Evolutionary conservation across 352 stramenopile genomes (phyloP).

Genomic region (Phytophthora megakarya): DNA sequence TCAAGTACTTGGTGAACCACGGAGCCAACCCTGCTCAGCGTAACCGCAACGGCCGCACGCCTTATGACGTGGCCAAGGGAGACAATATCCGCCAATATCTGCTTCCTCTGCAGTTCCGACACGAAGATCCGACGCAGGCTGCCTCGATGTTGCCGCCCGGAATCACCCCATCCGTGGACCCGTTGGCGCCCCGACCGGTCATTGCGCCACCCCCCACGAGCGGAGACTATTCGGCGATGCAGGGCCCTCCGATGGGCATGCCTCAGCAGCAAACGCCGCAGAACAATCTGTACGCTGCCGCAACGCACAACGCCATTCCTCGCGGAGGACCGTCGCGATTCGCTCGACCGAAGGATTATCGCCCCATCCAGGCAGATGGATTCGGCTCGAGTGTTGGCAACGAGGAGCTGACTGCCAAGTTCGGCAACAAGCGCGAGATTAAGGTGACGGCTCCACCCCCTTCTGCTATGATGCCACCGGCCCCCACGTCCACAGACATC

Average conservation of each 20-base stretch:
- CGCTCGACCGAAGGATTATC: slow-evolving; percentile 74
- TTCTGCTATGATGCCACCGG: slow-evolving; percentile 27
- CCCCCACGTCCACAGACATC: slow-evolving; percentile 9
- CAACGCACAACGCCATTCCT: slow-evolving; percentile 84
- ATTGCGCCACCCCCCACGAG: slow-evolving; percentile 70
- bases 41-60: slow-evolving; percentile 78
- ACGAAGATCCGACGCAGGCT: slow-evolving; percentile 76
- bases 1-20: slow-evolving; percentile 73
- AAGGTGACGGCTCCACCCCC: slow-evolving; percentile 82
- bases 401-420: slow-evolving; percentile 87
- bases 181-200: slow-evolving; percentile 59
- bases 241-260: slow-evolving; percentile 32
- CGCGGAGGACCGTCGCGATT: slow-evolving; percentile 51
- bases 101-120: slow-evolving; percentile 86
- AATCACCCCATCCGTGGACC: slow-evolving; percentile 77
- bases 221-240: slow-evolving; percentile 52
- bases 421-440: slow-evolving; percentile 84
- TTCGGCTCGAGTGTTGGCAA: slow-evolving; percentile 91
- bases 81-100: slow-evolving; percentile 87
- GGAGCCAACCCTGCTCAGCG: slow-evolving; percentile 79
- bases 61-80: slow-evolving; percentile 86
- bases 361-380: slow-evolving; percentile 86
- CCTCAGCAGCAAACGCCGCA: slow-evolving; percentile 42
- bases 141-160: slow-evolving; percentile 67
- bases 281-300: slow-evolving; percentile 74